Evolutionary conservation across 768 basidiomycete genomes (phyloP).

Genomic region (Clitopilus hobsonii): DNA sequence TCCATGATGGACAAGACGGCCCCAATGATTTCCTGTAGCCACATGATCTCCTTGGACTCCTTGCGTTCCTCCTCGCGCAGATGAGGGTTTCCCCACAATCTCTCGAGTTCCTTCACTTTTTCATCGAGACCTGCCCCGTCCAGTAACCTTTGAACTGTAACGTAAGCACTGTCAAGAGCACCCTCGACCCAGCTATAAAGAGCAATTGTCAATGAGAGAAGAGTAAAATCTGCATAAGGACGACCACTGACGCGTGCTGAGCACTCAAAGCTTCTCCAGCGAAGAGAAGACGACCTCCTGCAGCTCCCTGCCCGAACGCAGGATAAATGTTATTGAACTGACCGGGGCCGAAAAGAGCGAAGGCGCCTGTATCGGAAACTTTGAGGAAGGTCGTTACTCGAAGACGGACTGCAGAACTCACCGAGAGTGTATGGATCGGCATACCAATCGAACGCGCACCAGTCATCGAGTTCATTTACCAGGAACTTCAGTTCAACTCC

Average conservation of each 20-base stretch:
- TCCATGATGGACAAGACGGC: background rate
- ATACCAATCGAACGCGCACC: background rate
- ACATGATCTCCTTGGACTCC: background rate
- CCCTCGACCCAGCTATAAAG: background rate
- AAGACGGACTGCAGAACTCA: background rate
- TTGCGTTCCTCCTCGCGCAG: background rate
- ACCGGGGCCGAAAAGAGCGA: background rate
- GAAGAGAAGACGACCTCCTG: background rate
- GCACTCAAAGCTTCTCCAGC: slow-evolving; percentile 1
- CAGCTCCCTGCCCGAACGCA: background rate
- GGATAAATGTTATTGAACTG: background rate
- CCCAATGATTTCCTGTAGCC: background rate
- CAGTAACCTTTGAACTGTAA: background rate
- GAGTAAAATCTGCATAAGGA: no score
- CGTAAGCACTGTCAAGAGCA: background rate
- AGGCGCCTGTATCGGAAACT: background rate
- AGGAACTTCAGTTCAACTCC: background rate
- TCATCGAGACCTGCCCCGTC: background rate
- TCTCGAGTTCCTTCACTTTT: background rate
- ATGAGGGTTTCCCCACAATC: background rate
- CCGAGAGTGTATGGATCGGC: slow-evolving; percentile 1
- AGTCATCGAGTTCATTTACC: background rate
- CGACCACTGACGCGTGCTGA: background rate
- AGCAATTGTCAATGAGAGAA: background rate
- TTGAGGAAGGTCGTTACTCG: background rate